Conservation (phyloP, 371 early-diverging fungal species). For the Chytridiales sp. region DNA sequence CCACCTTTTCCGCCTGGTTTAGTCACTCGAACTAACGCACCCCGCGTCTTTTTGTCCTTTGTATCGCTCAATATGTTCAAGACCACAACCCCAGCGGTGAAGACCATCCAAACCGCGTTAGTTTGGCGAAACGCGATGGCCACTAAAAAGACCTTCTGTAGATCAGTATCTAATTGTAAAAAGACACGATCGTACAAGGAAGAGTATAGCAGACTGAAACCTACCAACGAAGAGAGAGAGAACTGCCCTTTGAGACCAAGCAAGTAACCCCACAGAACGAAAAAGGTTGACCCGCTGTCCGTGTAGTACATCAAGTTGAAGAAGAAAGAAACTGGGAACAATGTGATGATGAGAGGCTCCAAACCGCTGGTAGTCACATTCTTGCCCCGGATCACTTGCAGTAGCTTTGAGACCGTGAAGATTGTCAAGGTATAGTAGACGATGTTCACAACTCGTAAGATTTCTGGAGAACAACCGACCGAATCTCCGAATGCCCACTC, state of each 20-base stretch:
- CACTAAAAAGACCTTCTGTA: too few relatives aligned
- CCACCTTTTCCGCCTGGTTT: too few relatives aligned
- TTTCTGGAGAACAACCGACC: neutral
- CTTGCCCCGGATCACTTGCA: conserved; percentile 16
- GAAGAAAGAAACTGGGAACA: conserved; percentile 83
- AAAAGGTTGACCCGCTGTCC: conserved; percentile 79
- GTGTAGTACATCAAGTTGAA: conserved; percentile 89
- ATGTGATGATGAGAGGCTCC: conserved; percentile 57
- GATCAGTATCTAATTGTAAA: neutral
- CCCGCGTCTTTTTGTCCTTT: too few relatives aligned
- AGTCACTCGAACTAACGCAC: too few relatives aligned
- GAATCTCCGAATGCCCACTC: neutral
- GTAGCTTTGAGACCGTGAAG: conserved; percentile 10
- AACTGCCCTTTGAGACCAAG: conserved; percentile 46
- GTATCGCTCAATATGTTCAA: conserved; percentile 25
- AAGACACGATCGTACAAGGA: too few relatives aligned
- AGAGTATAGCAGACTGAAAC: neutral
- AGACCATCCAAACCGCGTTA: conserved; percentile 82
- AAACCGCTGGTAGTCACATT: too few relatives aligned
- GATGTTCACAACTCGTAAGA: conserved; percentile 21
- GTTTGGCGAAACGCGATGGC: conserved; percentile 85
- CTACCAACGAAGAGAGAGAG: conserved; percentile 17
- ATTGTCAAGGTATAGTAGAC: conserved; percentile 26
- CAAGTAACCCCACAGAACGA: conserved; percentile 70
- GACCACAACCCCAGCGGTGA: conserved; percentile 42